Evolutionary conservation across 2,329 filamentous ascomycete species (phyloP), one percentile per base, ranked within the genome.

Genomic region (Scleromitrula shiraiana): DNA sequence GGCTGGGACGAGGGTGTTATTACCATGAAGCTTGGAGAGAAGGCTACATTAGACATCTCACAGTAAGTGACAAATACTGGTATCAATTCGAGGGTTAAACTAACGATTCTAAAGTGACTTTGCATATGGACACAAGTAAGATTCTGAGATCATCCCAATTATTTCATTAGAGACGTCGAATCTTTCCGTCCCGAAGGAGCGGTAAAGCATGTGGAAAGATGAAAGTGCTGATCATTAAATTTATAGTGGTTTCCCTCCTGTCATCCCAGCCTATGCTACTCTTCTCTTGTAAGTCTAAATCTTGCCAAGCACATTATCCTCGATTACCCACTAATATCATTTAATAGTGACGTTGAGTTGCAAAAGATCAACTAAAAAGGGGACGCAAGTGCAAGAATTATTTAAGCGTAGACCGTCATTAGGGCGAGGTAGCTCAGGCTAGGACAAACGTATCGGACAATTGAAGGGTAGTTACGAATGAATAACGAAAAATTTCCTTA

Each of bases 11-110:
- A 95, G 70, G 90, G 85, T 57, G 89, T 97, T 45, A 70, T 73
- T 41, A 73, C 80, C 64, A 96, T 98, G 91, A 83, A 83, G 65
- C 73, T 95, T 50, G 90, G 91, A 65, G 91, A 97, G 77, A 91
- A 87, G 73, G 83, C 88, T 46, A 86, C 80, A 43, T 75, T 98
- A 56, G 84, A 82, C 58, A 96, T 97, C 64, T 77, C 82, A 54
- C 75, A 77, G 84, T 89, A 75, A 67, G 77, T 32, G 39, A 30
- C 5, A 20, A 12, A 7, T 5, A 5, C 32, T 10, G 22, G 29
- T 30, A 6, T 22, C 14, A 24, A 24, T 23, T 27, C 2, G 4
- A 27, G 19, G 47, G 10, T 38, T 44, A 37, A 51, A 36, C 59
- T 62, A 46, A 60, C 24, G 27, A 53, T 24, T 45, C 33, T 43